A percentile compares a stretch with the other conserved stretches of the same genome.
These are phyloP conservation scores for Tuber melanosporum DNA, from an alignment of 495 filamentous ascomycete genomes.

Conservation along the genomic window DNA sequence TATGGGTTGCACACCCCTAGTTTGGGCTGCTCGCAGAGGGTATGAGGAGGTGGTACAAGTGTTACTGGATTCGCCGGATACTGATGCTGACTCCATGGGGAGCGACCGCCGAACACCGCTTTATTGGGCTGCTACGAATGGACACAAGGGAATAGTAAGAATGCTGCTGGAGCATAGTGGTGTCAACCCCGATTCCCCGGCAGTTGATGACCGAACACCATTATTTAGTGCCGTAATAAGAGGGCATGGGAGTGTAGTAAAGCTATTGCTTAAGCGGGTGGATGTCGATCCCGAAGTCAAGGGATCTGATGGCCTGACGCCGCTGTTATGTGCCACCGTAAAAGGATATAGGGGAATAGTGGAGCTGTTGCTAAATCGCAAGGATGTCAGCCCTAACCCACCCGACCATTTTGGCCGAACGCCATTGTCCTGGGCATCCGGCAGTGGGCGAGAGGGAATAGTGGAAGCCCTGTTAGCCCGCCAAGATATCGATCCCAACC, in stretches of 20 bases:
- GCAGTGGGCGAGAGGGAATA: conserved; percentile 8
- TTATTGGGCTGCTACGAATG: conserved; percentile 52
- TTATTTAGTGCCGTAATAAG: not conserved
- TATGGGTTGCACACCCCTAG: conserved; percentile 9
- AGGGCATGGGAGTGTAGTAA: conserved; percentile 9
- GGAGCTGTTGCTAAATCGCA: conserved; percentile 17
- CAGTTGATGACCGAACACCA: not conserved
- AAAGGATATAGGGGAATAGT: conserved; percentile 10
- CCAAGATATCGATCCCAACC: not conserved
- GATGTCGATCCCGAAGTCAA: conserved; percentile 7
- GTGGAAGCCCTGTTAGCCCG: conserved; percentile 6
- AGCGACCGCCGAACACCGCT: conserved; percentile 48
- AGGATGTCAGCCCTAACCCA: not conserved
- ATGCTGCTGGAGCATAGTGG: conserved; percentile 44
- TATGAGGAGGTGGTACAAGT: conserved; percentile 15
- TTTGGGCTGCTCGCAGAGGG: conserved; percentile 15
- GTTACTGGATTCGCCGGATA: conserved; percentile 38
- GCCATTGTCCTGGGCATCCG: not conserved
- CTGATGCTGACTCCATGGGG: conserved; percentile 42
- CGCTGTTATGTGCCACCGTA: conserved; percentile 7
- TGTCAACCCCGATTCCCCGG: not conserved
- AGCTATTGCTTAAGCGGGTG: conserved; percentile 23
- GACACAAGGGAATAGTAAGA: conserved; percentile 49
- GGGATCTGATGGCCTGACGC: conserved; percentile 2
- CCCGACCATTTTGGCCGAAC: not conserved